Evolutionary conservation across 2,329 filamentous ascomycete genomes (phyloP).

Genomic region (Fusarium sp.): DNA sequence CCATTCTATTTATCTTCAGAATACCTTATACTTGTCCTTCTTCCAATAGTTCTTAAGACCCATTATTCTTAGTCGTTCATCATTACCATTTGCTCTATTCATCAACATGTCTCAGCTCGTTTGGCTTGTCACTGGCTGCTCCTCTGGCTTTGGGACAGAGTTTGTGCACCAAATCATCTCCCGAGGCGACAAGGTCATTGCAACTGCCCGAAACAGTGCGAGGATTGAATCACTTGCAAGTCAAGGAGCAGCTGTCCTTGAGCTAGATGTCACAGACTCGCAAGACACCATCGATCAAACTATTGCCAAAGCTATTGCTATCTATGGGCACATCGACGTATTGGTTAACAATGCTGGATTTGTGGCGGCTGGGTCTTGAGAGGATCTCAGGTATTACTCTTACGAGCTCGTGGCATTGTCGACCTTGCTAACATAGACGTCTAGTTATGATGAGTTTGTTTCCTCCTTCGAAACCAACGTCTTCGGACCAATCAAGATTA

Average conservation of each 20-base stretch:
- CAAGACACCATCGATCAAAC: slow-evolving; percentile 23
- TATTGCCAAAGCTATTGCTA: slow-evolving; percentile 41
- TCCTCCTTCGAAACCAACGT: slow-evolving; percentile 16
- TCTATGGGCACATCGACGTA: slow-evolving; percentile 48
- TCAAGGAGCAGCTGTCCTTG: slow-evolving; percentile 19
- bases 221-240: slow-evolving; percentile 14
- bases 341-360: slow-evolving; percentile 49
- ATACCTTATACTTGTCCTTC: too few species aligned
- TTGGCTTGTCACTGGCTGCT: slow-evolving; percentile 48
- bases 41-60: neutral
- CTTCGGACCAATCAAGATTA: slow-evolving; percentile 6
- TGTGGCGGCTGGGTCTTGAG: slow-evolving; percentile 39
- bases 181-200: slow-evolving; percentile 46
- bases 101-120: slow-evolving; percentile 41
- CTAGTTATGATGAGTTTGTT: slow-evolving; percentile 4
- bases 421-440: neutral
- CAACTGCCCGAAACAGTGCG: slow-evolving; percentile 40
- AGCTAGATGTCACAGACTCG: slow-evolving; percentile 45
- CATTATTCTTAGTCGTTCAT: too few species aligned
- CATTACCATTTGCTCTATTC: neutral
- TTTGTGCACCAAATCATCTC: slow-evolving; percentile 34
- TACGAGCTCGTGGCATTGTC: rapidly evolving
- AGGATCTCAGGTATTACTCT: slow-evolving; percentile 44
- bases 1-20: too few species aligned
- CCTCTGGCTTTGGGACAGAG: slow-evolving; percentile 46